Evolutionary conservation across 2,329 filamentous ascomycete species (phyloP).

Genomic region (Paracoccidioides brasiliensis): DNA sequence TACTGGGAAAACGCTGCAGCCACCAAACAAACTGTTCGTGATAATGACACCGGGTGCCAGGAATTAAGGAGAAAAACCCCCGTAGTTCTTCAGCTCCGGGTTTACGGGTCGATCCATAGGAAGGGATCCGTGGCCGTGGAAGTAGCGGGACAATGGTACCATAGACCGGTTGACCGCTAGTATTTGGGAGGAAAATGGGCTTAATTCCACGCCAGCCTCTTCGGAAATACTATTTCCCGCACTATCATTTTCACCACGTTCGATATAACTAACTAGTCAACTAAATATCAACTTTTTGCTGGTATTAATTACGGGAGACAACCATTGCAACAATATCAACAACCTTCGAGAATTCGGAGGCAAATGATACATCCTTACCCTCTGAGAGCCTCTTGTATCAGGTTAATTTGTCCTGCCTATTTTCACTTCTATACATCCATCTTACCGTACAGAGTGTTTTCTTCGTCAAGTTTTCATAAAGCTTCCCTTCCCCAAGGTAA

Average conservation of each 20-base stretch:
- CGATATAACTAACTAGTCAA: background rate
- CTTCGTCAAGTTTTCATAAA: background rate
- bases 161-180: background rate
- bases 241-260: background rate
- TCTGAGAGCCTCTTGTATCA: background rate
- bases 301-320: background rate
- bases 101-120: no score
- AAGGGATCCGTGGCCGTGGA: background rate
- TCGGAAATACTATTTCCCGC: background rate
- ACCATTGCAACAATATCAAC: background rate
- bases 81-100: no score
- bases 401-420: background rate
- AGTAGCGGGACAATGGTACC: background rate
- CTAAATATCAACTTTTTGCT: background rate
- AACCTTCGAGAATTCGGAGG: background rate
- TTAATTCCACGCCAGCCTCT: background rate
- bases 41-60: no score
- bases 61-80: no score
- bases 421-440: background rate
- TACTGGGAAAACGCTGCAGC: no score
- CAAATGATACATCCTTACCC: conserved; percentile 4
- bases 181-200: background rate
- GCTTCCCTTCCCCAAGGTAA: background rate
- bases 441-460: background rate
- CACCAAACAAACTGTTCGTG: no score